Conservation (phyloP, 129 eudicot species). For the Kitagawia praeruptora region DNA sequence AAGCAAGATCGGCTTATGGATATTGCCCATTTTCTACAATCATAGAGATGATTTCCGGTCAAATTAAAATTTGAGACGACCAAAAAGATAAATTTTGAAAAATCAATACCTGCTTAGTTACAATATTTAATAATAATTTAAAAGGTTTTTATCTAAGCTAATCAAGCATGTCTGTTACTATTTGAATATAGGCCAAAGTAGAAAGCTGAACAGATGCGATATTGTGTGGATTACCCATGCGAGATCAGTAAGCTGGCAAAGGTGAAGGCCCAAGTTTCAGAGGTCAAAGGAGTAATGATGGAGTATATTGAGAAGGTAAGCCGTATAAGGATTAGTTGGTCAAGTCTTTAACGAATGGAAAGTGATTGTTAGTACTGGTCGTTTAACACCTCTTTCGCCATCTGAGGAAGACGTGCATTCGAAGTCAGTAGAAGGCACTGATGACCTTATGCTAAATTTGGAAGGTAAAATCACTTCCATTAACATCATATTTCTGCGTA, state of each 20-base stretch:
- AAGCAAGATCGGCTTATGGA: too few relatives aligned
- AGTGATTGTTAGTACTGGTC: constrained; percentile 5
- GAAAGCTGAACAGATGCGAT: constrained; percentile 92
- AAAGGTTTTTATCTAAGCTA: too few relatives aligned
- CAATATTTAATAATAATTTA: too few relatives aligned
- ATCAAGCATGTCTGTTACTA: background rate
- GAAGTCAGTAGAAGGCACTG: background rate
- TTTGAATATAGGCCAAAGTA: constrained; percentile 52
- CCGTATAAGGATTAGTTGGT: background rate
- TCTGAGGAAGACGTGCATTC: background rate
- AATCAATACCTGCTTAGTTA: too few relatives aligned
- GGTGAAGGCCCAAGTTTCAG: constrained; percentile 96
- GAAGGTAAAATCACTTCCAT: background rate
- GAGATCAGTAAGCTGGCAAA: constrained; percentile 84
- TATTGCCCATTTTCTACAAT: too few relatives aligned
- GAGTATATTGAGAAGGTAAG: constrained; percentile 91
- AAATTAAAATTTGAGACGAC: too few relatives aligned
- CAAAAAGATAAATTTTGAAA: too few relatives aligned
- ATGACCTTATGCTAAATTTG: too few relatives aligned
- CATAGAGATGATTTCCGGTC: too few relatives aligned
- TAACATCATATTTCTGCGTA: too few relatives aligned
- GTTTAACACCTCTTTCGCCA: background rate
- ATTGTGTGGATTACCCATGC: constrained; percentile 85
- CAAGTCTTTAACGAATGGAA: background rate
- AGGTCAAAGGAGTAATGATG: constrained; percentile 99